Base-by-base conservation (phyloP, 2,329 filamentous ascomycete genomes). In the Sclerotinia borealis region DNA sequence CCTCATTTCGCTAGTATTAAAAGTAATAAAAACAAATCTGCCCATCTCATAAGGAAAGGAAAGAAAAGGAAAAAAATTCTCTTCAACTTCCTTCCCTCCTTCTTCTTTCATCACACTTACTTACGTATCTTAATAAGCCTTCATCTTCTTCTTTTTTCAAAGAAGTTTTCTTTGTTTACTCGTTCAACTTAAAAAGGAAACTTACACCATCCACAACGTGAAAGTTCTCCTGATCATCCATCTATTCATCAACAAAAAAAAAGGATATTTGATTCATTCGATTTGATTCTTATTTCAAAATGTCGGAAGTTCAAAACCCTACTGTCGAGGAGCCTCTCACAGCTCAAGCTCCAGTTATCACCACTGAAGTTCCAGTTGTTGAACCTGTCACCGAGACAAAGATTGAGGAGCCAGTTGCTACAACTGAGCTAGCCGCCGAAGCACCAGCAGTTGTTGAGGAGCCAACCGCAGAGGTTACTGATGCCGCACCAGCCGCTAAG, bases 301-400 rank as follows among this genome's bases (percentile, higher is more conserved):
- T 74, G 73, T 86, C 89, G 79, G 88, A 91, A 75, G 81, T 80
- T 77, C 83, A 86, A 78, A 91, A 92, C 81, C 83, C 87, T 75
- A 80, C 84, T 22, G 39, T 56, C 73, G 86, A 87, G 77, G 79
- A 73, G 66, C 69, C 73, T 63, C 71, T 73, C 50, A 72, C 73
- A 66, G 72, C 74, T 60, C 59, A 69, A 43, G 64, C 69, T 45
- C 67, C 69, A 45, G 64, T 15, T 10, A 34, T 68, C 60, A 69
- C 70, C 51, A 48, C 36, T 17, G 59, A 62, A 34, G 34, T 41
- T 25, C 50, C 60, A 39, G 81, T 84, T 72, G 86, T 87, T 77
- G 80, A 73, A 65, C 69, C 73, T 63, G 71, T 73, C 45, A 73
- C 73, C 64, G 74, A 64, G 76, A 76, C 71, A 67, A 74, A 55